Evolutionary conservation across 495 filamentous ascomycete species (phyloP), one percentile per base, ranked within the genome.

Genomic region (Aspergillus nanangensis): DNA sequence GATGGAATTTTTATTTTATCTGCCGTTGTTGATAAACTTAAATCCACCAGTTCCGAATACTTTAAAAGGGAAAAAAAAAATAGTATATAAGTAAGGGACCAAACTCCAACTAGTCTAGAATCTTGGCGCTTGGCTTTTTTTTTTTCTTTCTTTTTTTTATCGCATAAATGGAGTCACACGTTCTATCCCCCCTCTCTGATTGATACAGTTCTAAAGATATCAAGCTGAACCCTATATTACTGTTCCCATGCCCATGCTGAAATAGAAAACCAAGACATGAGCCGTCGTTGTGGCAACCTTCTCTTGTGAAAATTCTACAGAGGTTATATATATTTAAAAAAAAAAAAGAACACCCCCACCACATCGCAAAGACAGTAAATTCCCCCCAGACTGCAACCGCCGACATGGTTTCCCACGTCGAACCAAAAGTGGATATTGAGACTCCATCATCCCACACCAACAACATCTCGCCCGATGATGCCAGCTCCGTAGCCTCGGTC

Each of bases 401-500:
- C 20, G 23, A 14, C 32, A 57, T 46, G 50, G 37, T 44, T 17
- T 8, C 10, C 15, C 4, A 38, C 7, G 21, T 11, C 21, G 45
- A 51, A n/a, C 20, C 40, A n/a, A 55, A 52, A 18, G 32, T 45
- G 46, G 56, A 55, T 22, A 5, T 47, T 5, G 50, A 55, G 41
- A 42, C 53, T 11, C 52, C 47, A 9, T 17, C 9, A 2, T 17
- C 22, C 15, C 15, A 40, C 14, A 37, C 41, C 33, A 42, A 42
- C 18, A 4, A 43, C 3, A 24, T 32, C 24, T 19, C 15, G 18
- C 34, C 22, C 4, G 44, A 34, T 4, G 52, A 48, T n/a, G 7
- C 34, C 9, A 25, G 41, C 18, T 63, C 56, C 3, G 53, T 38
- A 14, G 32, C 45, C 17, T 57, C 60, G 2, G 58, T 56, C 14